Evolutionary conservation across 108 stramenopile genomes (phyloP), one percentile per base, ranked within the genome.

Genomic region (Skeletonema grethae): DNA sequence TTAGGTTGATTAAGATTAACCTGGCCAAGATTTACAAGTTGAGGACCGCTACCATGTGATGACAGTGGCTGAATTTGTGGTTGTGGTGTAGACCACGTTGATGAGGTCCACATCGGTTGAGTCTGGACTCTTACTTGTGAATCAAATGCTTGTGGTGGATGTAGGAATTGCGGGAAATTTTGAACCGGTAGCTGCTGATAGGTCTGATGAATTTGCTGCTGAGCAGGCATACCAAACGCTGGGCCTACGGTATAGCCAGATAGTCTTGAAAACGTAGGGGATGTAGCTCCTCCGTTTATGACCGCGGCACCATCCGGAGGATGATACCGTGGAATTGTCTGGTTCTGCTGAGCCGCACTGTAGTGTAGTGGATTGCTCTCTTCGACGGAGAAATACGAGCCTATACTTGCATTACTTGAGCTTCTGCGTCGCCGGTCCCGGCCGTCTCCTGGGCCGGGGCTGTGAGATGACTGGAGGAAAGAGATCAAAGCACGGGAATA

Each of bases 371-470:
- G 55, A 28, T 13, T 25, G 67, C 30, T 57, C 59, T 48, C 50
- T 25, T 36, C 30, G 35, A 36, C 35, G 9, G 38, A 38, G 22
- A 53, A 53, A n/a, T 24, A 53, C 18, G 50, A 53, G 50, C 50
- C 50, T 24, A n/a, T 15, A 38, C 32, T 69, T 58, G 57, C 11
- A 30, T 53, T 16, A 35, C 56, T 55, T 59, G 57, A 32, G 34
- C 68, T 69, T 59, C 38, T 55, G 55, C 56, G 57, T 15, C 50
- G 57, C 7, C 50, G 24, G 57, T 57, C 57, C 68, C 68, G 57
- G 35, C 57, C 35, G 68, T 69, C 57, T 59, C 56, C 36, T 69
- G 32, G 38, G 68, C 68, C 68, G 34, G 68, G 68, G 57, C 68
- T 69, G 28, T 57, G 50, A 16, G 50, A 57, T 18, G 68, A 69